Evolutionary conservation across 345 rosid species (phyloP), one percentile per base, ranked within the genome.

Genomic region (Hevea brasiliensis): DNA sequence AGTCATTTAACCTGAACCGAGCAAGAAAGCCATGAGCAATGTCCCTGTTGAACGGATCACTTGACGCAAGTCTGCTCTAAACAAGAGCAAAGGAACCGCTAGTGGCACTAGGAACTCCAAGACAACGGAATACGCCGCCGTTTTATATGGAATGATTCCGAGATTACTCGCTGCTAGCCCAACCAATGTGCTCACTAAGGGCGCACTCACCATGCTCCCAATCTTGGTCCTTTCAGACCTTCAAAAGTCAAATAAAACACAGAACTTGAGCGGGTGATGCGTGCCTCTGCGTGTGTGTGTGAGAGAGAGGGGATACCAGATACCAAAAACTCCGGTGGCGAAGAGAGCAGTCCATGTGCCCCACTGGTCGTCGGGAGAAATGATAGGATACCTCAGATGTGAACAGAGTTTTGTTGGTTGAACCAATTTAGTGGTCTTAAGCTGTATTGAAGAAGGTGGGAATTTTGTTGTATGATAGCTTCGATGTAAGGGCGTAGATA

Each of bases 211-310:
- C 86, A 79, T 86, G 59, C 90, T 86, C 67, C 98, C 97, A 35
- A 90, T 71, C 81, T 82, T 88, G 26, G 94, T 88, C 83, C 83
- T 87, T 85, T 92, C 96, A n/a, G 93, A 87, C 97, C 95, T 93
- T 9, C 21, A 74, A 67, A 50, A 21, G 44, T 8, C 2, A 32
- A 57, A 45, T 21, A 48, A n/a, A 40, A 26, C 27, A 29, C 12
- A 21, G 23, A 65, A 70, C 0, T 63, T 18, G 7, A 41, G 15
- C 23, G 11, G n/a, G n/a, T n/a, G n/a, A n/a, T n/a, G n/a, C n/a
- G n/a, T n/a, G n/a, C n/a, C n/a, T n/a, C n/a, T 18, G n/a, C 1
- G 42, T 15, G 50, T 18, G 13, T 14, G 12, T 8, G 14, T 53
- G 20, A 42, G 5, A 57, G 55, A 37, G 13, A 55, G 8, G 44